Evolutionary conservation across 805 yeast species (phyloP).

Genomic region (Teunomyces lycoperdinae): DNA sequence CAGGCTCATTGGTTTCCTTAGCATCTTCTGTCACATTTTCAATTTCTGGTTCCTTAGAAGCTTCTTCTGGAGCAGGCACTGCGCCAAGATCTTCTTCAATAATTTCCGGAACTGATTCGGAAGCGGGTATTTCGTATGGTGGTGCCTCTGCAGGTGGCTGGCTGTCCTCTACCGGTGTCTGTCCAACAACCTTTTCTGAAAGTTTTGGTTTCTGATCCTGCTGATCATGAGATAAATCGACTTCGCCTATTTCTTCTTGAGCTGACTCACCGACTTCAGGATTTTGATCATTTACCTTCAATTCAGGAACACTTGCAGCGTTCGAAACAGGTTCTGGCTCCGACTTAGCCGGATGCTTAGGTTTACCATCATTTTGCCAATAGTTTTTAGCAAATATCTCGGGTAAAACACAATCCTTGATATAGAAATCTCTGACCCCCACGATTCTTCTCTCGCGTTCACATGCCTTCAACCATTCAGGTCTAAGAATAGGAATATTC

Average conservation of each 20-base stretch:
- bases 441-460: constrained; percentile 84
- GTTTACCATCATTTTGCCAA: constrained; percentile 23
- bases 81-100: not conserved
- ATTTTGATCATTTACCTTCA: not conserved
- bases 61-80: not conserved
- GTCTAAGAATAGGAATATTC: constrained; percentile 91
- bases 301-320: not conserved
- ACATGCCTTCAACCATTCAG: constrained; percentile 97
- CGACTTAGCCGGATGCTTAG: not conserved
- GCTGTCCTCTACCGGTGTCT: not conserved
- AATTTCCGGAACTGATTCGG: not conserved
- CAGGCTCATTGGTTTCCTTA: not conserved
- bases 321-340: not conserved
- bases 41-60: not conserved
- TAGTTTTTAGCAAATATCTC: constrained; percentile 42
- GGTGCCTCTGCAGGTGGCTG: not conserved
- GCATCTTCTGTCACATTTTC: not conserved
- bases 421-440: constrained; percentile 85
- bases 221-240: not conserved
- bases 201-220: not conserved
- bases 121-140: not conserved
- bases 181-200: not conserved
- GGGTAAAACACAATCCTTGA: constrained; percentile 51
- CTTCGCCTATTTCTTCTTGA: not conserved
- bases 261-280: not conserved